phyloP scores from a whole-genome alignment of 495 filamentous ascomycete species.

The Penicillium salamii region DNA sequence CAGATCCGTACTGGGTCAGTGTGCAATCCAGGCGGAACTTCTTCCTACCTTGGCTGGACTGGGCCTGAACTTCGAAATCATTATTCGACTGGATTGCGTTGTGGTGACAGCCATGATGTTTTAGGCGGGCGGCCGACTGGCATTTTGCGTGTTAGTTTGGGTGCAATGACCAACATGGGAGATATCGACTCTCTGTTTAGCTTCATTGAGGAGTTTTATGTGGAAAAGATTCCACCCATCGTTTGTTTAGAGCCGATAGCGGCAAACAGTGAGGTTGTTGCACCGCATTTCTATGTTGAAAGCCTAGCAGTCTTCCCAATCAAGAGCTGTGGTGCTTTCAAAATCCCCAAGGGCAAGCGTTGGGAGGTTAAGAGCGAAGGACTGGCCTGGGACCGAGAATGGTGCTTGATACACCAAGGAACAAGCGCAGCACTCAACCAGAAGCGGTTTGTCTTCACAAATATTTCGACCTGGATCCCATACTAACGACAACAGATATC shows the following conservation, averaged over 20 bases:
- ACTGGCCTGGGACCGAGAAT: slow-evolving; percentile 88
- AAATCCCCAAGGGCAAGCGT: slow-evolving; percentile 56
- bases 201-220: slow-evolving; percentile 79
- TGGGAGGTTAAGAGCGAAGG: slow-evolving; percentile 81
- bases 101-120: slow-evolving; percentile 76
- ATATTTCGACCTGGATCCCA: not conserved
- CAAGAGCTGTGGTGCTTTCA: slow-evolving; percentile 80
- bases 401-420: slow-evolving; percentile 84
- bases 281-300: slow-evolving; percentile 47
- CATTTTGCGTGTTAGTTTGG: slow-evolving; percentile 78
- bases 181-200: slow-evolving; percentile 68
- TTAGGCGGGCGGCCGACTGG: slow-evolving; percentile 83
- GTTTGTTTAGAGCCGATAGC: slow-evolving; percentile 18
- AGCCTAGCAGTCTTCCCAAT: slow-evolving; percentile 76
- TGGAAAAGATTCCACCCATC: slow-evolving; percentile 41
- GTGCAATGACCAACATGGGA: slow-evolving; percentile 79
- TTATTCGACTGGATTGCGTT: slow-evolving; percentile 76
- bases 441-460: slow-evolving; percentile 44
- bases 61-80: slow-evolving; percentile 78
- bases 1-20: slow-evolving; percentile 82
- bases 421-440: slow-evolving; percentile 76
- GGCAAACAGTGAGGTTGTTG: slow-evolving; percentile 13
- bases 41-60: slow-evolving; percentile 61
- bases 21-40: slow-evolving; percentile 88
- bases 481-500: slow-evolving; percentile 43